Conservation (phyloP, 2,329 filamentous ascomycete species). For the Westerdykella sp. region DNA sequence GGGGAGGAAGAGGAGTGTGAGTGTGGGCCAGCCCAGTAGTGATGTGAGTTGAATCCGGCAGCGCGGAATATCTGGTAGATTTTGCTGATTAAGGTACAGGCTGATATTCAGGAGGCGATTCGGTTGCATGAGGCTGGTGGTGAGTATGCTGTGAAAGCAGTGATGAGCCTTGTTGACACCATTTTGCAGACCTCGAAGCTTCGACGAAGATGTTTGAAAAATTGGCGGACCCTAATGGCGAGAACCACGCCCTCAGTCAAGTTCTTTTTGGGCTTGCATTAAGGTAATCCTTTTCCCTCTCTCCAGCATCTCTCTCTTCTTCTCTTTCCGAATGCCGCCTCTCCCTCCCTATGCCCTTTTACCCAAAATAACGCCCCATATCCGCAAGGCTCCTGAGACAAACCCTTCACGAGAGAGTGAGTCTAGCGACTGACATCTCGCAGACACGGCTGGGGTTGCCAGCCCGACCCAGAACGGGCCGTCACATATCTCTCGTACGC, state of each 20-base stretch:
- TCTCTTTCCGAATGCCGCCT: too few species aligned
- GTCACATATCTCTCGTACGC: slow-evolving; percentile 82
- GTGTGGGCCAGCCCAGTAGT: slow-evolving; percentile 33
- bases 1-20: slow-evolving; percentile 25
- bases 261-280: slow-evolving; percentile 91
- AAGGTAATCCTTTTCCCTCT: slow-evolving; percentile 47
- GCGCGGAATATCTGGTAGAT: background rate
- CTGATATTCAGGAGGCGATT: slow-evolving; percentile 92
- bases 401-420: too few species aligned
- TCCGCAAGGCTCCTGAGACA: slow-evolving; percentile 5
- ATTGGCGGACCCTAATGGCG: slow-evolving; percentile 74
- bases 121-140: slow-evolving; percentile 77
- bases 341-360: too few species aligned
- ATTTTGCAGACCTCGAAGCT: slow-evolving; percentile 54
- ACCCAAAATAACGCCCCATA: slow-evolving; percentile 22
- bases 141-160: slow-evolving; percentile 21
- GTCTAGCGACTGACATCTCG: slow-evolving; percentile 12
- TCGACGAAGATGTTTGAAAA: slow-evolving; percentile 82
- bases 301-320: slow-evolving; percentile 8
- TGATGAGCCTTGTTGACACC: too few species aligned
- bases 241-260: slow-evolving; percentile 90
- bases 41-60: slow-evolving; percentile 31
- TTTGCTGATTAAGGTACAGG: slow-evolving; percentile 14
- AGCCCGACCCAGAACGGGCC: slow-evolving; percentile 63
- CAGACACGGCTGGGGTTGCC: slow-evolving; percentile 90